These are phyloP conservation scores for Yarrowia divulgata DNA, from an alignment of 805 yeast species.

Conservation along the genomic window DNA sequence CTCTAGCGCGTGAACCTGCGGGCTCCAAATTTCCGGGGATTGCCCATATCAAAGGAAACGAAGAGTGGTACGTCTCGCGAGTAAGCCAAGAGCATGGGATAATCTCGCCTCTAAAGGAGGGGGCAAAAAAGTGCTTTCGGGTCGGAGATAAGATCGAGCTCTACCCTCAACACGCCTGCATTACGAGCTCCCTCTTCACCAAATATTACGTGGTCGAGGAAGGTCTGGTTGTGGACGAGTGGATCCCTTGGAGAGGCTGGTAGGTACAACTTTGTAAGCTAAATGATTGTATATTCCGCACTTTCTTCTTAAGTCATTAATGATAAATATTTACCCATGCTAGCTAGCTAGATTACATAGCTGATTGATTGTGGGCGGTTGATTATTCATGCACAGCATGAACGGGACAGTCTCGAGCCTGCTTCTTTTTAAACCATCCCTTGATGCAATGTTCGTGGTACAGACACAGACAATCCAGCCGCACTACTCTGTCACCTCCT, in stretches of 20 bases:
- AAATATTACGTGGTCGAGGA: conserved; percentile 63
- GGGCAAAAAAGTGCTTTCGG: conserved; percentile 39
- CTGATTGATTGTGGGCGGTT: background rate
- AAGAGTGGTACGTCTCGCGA: conserved; percentile 69
- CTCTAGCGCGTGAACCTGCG: conserved; percentile 69
- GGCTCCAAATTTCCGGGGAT: conserved; percentile 64
- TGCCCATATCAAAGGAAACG: conserved; percentile 58
- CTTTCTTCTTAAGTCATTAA: background rate
- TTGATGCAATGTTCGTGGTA: conserved; percentile 91
- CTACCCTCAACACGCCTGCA: conserved; percentile 75
- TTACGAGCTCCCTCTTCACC: conserved; percentile 65
- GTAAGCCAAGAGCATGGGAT: conserved; percentile 85
- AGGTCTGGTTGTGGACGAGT: conserved; percentile 63
- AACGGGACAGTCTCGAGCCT: conserved; percentile 86
- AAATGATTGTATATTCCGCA: background rate
- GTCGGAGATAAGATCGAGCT: conserved; percentile 62
- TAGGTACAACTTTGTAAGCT: conserved; percentile 11
- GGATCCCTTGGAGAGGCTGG: conserved; percentile 70
- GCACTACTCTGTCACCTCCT: conserved; percentile 87
- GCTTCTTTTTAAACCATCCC: conserved; percentile 88
- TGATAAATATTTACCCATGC: conserved; percentile 18
- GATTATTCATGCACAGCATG: conserved; percentile 59
- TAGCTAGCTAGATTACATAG: background rate
- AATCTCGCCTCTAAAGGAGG: conserved; percentile 50
- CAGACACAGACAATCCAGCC: conserved; percentile 92